Evolutionary conservation across 1,139 yeast genomes (phyloP).

Genomic region (Candida pseudoviswanathii): DNA sequence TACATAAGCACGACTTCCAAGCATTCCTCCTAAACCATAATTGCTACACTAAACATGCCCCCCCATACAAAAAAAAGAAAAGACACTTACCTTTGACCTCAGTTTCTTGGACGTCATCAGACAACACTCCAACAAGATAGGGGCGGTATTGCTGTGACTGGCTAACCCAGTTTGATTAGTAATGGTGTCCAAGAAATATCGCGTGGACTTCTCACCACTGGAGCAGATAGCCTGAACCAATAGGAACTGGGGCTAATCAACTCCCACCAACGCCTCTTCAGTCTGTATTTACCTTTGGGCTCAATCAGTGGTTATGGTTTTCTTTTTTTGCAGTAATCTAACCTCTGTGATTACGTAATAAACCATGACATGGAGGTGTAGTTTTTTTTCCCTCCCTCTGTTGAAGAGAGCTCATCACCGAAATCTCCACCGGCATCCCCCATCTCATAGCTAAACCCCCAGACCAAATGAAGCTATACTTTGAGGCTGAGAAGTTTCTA

Average conservation of each 20-base stretch:
- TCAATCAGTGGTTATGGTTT: background rate
- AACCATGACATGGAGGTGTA: background rate
- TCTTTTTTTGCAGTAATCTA: constrained; percentile 4
- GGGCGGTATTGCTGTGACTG: background rate
- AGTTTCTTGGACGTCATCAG: background rate
- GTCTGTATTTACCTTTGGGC: background rate
- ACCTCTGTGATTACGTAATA: background rate
- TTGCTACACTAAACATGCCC: background rate
- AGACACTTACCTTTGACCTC: background rate
- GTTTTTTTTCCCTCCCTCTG: too few species aligned
- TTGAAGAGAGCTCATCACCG: constrained; percentile 1
- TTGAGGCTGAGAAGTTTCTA: constrained; percentile 58
- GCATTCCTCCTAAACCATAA: background rate
- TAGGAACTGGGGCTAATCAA: too few species aligned
- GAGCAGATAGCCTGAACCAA: too few species aligned
- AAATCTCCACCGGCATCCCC: constrained; percentile 4
- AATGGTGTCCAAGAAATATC: background rate
- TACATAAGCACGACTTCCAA: background rate
- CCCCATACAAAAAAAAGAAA: too few species aligned
- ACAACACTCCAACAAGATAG: background rate
- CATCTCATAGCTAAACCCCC: too few species aligned
- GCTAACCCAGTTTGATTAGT: background rate
- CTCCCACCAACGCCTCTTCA: too few species aligned
- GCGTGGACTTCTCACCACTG: background rate
- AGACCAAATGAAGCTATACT: constrained; percentile 56